A percentile compares a stretch with the other conserved stretches of the same genome.
Evolutionary conservation across 441 rosid genomes (phyloP).

Genomic region (Metrosideros polymorpha): DNA sequence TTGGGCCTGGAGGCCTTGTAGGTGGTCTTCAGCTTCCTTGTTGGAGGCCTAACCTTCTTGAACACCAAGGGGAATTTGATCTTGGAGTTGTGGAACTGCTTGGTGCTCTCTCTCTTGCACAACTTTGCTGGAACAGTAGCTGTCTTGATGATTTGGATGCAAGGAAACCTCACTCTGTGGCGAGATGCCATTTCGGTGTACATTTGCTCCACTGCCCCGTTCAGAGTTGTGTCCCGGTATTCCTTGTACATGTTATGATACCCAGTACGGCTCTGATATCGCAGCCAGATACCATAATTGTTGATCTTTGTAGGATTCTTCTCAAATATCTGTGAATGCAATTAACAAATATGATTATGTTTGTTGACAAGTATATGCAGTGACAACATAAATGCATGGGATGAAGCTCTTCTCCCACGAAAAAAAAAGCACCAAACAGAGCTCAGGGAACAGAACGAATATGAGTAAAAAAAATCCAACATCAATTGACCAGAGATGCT

Average conservation of each 20-base stretch:
- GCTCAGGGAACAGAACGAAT: neutral
- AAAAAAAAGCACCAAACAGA: neutral
- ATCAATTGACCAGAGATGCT: neutral
- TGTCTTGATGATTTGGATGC: slow-evolving; percentile 56
- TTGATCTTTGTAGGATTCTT: slow-evolving; percentile 49
- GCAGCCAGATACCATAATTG: slow-evolving; percentile 53
- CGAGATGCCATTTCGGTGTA: slow-evolving; percentile 57
- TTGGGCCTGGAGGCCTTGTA: slow-evolving; percentile 33
- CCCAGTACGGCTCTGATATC: slow-evolving; percentile 52
- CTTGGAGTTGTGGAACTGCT: slow-evolving; percentile 40
- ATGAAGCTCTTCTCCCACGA: neutral
- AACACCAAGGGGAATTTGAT: slow-evolving; percentile 27
- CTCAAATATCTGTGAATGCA: slow-evolving; percentile 36
- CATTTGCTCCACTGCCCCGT: slow-evolving; percentile 61
- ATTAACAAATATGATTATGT: neutral
- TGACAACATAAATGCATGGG: neutral
- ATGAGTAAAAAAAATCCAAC: neutral
- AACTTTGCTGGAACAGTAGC: slow-evolving; percentile 37
- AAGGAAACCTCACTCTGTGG: slow-evolving; percentile 50
- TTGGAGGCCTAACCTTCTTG: slow-evolving; percentile 29
- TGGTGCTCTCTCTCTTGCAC: slow-evolving; percentile 61
- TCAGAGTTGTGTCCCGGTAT: slow-evolving; percentile 46
- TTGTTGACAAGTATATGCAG: neutral
- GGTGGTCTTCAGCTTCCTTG: slow-evolving; percentile 32
- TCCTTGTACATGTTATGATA: slow-evolving; percentile 70